Conservation (phyloP, 169 alveolate genomes). For the Eimeria zaria region DNA sequence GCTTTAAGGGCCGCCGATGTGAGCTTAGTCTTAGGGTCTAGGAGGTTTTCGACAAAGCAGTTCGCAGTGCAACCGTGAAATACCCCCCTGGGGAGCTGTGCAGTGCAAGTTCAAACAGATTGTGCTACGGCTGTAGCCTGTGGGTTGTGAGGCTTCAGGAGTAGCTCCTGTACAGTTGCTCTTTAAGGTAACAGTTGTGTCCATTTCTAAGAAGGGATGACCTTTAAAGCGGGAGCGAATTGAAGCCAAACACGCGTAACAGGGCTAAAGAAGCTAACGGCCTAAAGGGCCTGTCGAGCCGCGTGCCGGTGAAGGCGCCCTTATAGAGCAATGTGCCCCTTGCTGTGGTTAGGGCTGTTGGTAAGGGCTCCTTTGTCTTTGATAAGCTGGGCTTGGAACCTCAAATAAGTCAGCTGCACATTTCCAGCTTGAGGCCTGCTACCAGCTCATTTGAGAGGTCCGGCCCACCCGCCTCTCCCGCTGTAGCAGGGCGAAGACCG, state of each 20-base stretch:
- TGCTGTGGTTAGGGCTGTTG: slow-evolving; percentile 4
- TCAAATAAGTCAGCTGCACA: slow-evolving; percentile 6
- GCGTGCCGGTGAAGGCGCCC: slow-evolving; percentile 18
- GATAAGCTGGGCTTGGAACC: neutral
- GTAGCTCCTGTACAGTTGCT: slow-evolving; percentile 30
- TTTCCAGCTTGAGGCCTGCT: slow-evolving; percentile 19
- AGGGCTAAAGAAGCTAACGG: neutral
- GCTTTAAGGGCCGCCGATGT: neutral
- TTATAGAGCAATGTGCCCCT: neutral
- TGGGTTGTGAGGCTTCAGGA: slow-evolving; percentile 41
- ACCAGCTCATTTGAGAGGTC: slow-evolving; percentile 49
- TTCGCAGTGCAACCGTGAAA: neutral
- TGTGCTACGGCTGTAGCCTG: neutral
- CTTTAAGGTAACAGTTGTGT: neutral
- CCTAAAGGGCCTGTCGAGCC: neutral
- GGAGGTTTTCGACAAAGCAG: no score
- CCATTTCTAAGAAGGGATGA: slow-evolving; percentile 21
- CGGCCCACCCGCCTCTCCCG: slow-evolving; percentile 74
- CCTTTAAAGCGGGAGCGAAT: neutral
- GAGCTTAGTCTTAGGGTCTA: neutral
- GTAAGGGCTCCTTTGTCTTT: slow-evolving; percentile 9
- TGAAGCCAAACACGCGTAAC: neutral
- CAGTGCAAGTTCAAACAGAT: neutral
- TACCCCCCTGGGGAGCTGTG: neutral
- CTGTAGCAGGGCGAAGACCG: slow-evolving; percentile 20